These are phyloP conservation scores for Parasitella parasitica DNA, from an alignment of 371 early-diverging fungal genomes.

Conservation along the genomic window DNA sequence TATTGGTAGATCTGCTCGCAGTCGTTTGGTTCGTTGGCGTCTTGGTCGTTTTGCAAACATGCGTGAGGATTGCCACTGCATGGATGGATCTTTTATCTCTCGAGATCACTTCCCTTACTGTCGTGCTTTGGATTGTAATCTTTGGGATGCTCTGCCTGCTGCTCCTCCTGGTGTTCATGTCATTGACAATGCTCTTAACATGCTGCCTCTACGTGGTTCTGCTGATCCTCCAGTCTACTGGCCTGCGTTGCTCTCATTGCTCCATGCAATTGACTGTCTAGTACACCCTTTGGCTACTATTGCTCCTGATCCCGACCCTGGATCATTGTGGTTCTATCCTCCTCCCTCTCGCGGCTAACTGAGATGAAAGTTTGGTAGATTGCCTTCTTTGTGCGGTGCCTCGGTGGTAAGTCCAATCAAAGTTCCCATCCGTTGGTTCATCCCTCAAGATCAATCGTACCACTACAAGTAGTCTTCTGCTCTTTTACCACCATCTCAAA, in stretches of 20 bases:
- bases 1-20: not conserved
- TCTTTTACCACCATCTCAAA: not conserved
- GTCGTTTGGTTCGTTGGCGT: conserved; percentile 7
- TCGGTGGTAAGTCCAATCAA: conserved; percentile 2
- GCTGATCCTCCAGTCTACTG: not conserved
- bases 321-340: not conserved
- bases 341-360: no score
- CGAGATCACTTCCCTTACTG: not conserved
- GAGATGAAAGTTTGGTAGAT: not conserved
- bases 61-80: not conserved
- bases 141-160: not conserved
- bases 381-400: not conserved
- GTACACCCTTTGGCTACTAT: not conserved
- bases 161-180: not conserved
- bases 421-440: not conserved
- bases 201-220: not conserved
- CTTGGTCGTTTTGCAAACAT: not conserved
- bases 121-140: not conserved
- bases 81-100: not conserved
- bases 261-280: not conserved
- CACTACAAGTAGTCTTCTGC: not conserved
- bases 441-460: not conserved
- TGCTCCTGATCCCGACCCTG: not conserved
- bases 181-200: not conserved
- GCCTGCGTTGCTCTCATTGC: not conserved